These are phyloP conservation scores for Isatis tinctoria DNA, from an alignment of 345 rosid genomes.

Conservation along the genomic window DNA sequence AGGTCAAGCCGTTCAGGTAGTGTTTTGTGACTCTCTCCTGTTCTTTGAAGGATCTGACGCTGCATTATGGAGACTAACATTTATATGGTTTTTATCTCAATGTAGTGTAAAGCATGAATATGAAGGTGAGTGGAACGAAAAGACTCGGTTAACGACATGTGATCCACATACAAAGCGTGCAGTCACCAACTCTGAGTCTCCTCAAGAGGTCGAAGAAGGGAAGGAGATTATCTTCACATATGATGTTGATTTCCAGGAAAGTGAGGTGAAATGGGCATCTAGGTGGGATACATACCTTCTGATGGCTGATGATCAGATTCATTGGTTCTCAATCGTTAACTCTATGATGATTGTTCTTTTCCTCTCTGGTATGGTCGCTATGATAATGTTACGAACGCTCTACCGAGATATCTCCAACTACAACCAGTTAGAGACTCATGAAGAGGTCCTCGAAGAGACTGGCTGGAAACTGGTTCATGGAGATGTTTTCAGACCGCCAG, in stretches of 20 bases:
- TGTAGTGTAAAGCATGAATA: slow-evolving; percentile 72
- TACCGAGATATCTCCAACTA: slow-evolving; percentile 89
- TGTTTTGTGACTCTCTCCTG: not conserved
- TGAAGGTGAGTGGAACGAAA: slow-evolving; percentile 72
- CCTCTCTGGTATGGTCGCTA: slow-evolving; percentile 98
- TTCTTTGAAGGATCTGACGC: not conserved
- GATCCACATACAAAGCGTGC: slow-evolving; percentile 79
- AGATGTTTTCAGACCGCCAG: slow-evolving; percentile 86
- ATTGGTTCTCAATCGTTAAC: slow-evolving; percentile 92
- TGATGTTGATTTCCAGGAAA: slow-evolving; percentile 83
- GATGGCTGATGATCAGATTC: slow-evolving; percentile 94
- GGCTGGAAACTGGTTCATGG: slow-evolving; percentile 97
- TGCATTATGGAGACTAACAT: not conserved
- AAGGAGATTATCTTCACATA: slow-evolving; percentile 76
- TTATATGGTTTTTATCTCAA: slow-evolving; percentile 20
- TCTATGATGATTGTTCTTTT: slow-evolving; percentile 93
- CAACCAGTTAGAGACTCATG: slow-evolving; percentile 93
- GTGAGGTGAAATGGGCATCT: slow-evolving; percentile 92
- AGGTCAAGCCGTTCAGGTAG: slow-evolving; percentile 89
- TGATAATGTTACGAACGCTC: slow-evolving; percentile 93
- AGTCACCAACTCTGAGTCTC: slow-evolving; percentile 75
- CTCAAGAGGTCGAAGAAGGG: slow-evolving; percentile 80
- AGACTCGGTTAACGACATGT: slow-evolving; percentile 65
- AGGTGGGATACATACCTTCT: slow-evolving; percentile 94
- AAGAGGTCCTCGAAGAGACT: slow-evolving; percentile 88